Evolutionary conservation across 2,329 filamentous ascomycete genomes (phyloP), one percentile per base, ranked within the genome.

Genomic region (Pestalotiopsis sp.): DNA sequence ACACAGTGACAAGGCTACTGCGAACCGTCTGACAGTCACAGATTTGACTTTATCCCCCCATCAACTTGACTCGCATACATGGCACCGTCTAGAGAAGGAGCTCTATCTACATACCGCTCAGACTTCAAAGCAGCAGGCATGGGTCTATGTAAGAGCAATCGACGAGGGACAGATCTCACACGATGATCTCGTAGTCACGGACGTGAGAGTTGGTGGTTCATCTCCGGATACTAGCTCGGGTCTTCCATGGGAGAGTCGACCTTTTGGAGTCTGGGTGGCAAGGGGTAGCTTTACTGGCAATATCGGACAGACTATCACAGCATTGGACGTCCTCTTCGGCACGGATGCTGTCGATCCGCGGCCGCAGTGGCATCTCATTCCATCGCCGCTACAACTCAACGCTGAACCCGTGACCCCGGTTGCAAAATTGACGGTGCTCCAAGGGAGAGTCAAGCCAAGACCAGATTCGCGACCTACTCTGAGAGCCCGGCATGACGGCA

Each of bases 21-120:
- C 20, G 7, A 20, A 9, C 20, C 17, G 9, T 23, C 20, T 23
- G 20, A 23, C 2, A 23, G 20, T 52, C 17, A 52, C 45, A 9
- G 17, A 52, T 52, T 20, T 52, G 45, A 52, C 45, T 7, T 2
- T 52, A 52, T 52, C 17, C 45, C 20, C 17, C 1, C 17, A 17
- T 6, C 14, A 52, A 20, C 45, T 52, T 7, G 45, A 52, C 9
- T 52, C 17, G n/a, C 45, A n/a, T n/a, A 52, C 20, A 76, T 92
- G 91, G 91, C 85, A 89, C 73, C 87, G 88, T 60, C 82, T 93
- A 65, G 87, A 92, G 70, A 92, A 92, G 76, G 90, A 92, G 73
- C 83, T 93, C 2, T 91, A 91, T 74, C 82, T 92, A 82, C n/a
- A 86, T 85, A 68, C 91, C 87, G 86, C 81, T 82, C 20, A 86